Conservation (phyloP, 2,329 filamentous ascomycete species). For the Neopestalotiopsis sp. region DNA sequence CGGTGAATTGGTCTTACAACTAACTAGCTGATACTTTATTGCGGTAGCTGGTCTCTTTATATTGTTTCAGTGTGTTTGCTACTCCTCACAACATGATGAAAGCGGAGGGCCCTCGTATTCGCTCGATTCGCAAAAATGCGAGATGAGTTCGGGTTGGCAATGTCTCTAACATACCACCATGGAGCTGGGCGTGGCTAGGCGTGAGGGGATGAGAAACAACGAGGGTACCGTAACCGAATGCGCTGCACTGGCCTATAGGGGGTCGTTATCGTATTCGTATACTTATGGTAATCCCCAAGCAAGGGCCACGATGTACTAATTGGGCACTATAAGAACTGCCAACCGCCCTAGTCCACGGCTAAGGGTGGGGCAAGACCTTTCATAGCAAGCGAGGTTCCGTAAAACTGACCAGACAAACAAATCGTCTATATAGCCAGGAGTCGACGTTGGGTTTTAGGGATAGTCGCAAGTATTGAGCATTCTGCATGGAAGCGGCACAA, state of each 20-base stretch:
- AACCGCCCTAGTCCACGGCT: neutral
- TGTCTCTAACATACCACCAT: too few relatives aligned
- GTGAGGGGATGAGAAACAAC: neutral
- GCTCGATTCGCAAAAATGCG: neutral
- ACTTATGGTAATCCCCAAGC: neutral
- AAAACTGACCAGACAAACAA: too few relatives aligned
- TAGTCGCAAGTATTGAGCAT: too few relatives aligned
- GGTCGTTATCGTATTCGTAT: conserved; percentile 14
- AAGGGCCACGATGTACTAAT: neutral
- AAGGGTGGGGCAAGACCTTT: too few relatives aligned
- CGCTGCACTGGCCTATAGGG: neutral
- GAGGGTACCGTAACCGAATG: neutral
- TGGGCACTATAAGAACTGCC: neutral
- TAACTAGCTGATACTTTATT: too few relatives aligned
- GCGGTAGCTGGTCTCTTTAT: too few relatives aligned
- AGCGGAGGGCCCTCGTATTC: neutral
- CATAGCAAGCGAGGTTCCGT: too few relatives aligned
- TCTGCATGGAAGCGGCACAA: too few relatives aligned
- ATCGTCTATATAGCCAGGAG: too few relatives aligned
- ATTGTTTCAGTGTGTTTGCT: too few relatives aligned
- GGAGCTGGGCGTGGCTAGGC: neutral
- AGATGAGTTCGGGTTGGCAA: neutral
- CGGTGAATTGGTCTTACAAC: too few relatives aligned
- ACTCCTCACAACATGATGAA: neutral
- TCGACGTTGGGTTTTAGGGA: too few relatives aligned